Base-by-base conservation (phyloP, 2,329 filamentous ascomycete species). In the Fusarium tanahbumbuense region DNA sequence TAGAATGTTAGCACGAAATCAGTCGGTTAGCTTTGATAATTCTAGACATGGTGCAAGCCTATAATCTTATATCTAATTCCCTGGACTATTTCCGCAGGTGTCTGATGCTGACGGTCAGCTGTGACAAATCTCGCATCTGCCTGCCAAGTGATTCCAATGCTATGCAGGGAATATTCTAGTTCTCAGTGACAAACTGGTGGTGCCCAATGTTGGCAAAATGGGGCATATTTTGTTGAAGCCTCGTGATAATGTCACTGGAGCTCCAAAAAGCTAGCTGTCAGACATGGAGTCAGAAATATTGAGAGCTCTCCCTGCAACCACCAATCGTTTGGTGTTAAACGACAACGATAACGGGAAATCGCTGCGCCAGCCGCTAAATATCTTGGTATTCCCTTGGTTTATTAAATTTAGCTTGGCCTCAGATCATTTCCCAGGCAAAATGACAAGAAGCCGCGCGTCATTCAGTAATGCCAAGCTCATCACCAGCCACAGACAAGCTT, bases 401-500 rank as follows among this genome's bases (percentile, higher is more conserved):
- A 13, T 28, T 28, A 28, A 28, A 28, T 28, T 28, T 46, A 16
- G 25, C 61, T 49, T 48, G 23, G 42, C 45, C 30, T 40, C 20
- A 22, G 41, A 30, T 28, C 49, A 40, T 45, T 6, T 40, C 30
- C 41, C 15, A 44, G 18, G 41, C n/a, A 28, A 47, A 32, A 22
- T n/a, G 18, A 46, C 18, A 32, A 27, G 47, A 53, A 37, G 60
- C 44, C 63, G 63, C 67, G 67, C 53, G 67, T 69, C 62, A 22
- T 28, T 8, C 23, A 23, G 61, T 37, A 41, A 63, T 57, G 67
- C 67, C 61, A 70, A 69, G 61, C 40, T 34, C 44, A 60, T 37
- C 60, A 70, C 45, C 30, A 67, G 66, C 67, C 66, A 69, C 66
- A 67, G 10, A 7, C 34, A 7, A 60, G 44, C 47, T 34, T 42